Evolutionary conservation across 1,284 basidiomycete species (phyloP), one percentile per base, ranked within the genome.

Genomic region (Ceratobasidium sp.): DNA sequence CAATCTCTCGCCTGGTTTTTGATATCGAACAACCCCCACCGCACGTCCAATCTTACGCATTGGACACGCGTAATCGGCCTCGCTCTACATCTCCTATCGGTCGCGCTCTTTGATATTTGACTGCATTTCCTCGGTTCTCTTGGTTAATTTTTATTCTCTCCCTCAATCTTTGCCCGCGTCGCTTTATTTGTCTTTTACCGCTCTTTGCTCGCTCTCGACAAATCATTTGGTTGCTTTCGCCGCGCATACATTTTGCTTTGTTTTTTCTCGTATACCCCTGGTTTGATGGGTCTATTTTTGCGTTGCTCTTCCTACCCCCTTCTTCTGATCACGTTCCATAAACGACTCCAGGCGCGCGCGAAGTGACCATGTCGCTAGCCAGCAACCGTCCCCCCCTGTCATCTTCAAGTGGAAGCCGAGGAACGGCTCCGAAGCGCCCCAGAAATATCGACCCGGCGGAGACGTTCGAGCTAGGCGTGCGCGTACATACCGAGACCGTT

Each of bases 21-120:
- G 66, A 71, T 48, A 71, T 71, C 17, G 54, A 71, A 59, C 66
- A 59, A 71, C 66, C 53, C 36, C n/a, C 44, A 27, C 44, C 62
- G 36, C 36, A 41, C 24, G 27, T 27, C 5, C 62, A 50, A 31
- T 45, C 44, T 31, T 45, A 45, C 29, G 22, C 48, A 50, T 31
- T n/a, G 24, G 54, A 48, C n/a, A 19, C 54, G 3, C 54, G 44
- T 22, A 22, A 45, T 27, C 54, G 47, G 31, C 24, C 66, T 1
- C 66, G 47, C n/a, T 54, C 66, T 19, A 8, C 57, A 41, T 45
- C 66, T 4, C 54, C 54, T 33, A 41, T 71, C 48, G 66, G 53
- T 44, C 47, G 17, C 9, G 66, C 66, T 17, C 24, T 71, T 47
- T 71, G 66, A 71, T 17, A 41, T 27, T 45, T 22, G 8, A 24